Evolutionary conservation across 1,139 yeast species (phyloP).

Genomic region (Wickerhamiella infanticola): DNA sequence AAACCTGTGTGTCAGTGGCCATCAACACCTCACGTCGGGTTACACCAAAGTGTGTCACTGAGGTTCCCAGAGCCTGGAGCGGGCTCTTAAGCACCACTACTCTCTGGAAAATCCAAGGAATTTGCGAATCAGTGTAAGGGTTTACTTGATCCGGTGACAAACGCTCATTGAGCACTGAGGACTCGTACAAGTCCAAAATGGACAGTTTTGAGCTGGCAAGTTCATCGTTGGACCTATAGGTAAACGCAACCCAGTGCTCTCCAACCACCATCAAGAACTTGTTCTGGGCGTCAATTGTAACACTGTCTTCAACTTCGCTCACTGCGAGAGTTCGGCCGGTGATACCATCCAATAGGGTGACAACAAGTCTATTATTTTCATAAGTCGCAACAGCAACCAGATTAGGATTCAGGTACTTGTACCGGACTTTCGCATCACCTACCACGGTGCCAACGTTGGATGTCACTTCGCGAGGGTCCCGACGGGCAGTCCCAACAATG

Average conservation of each 20-base stretch:
- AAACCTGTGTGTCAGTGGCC: slow-evolving; percentile 46
- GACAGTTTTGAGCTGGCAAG: slow-evolving; percentile 42
- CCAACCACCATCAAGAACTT: slow-evolving; percentile 46
- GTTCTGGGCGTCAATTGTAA: slow-evolving; percentile 19
- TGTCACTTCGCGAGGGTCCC: slow-evolving; percentile 32
- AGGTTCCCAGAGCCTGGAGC: slow-evolving; percentile 31
- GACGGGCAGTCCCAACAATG: slow-evolving; percentile 27
- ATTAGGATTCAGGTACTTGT: slow-evolving; percentile 73
- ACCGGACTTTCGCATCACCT: slow-evolving; percentile 58
- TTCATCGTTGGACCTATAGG: slow-evolving; percentile 41
- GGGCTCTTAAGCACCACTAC: slow-evolving; percentile 33
- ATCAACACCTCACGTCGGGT: slow-evolving; percentile 54
- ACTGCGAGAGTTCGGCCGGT: slow-evolving; percentile 49
- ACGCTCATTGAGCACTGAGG: slow-evolving; percentile 34
- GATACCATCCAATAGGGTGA: slow-evolving; percentile 49
- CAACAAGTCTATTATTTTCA: slow-evolving; percentile 20
- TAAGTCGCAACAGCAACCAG: slow-evolving; percentile 40
- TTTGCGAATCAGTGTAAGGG: slow-evolving; percentile 27
- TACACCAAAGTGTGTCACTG: slow-evolving; percentile 59
- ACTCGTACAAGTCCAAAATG: slow-evolving; percentile 68
- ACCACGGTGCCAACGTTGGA: slow-evolving; percentile 59
- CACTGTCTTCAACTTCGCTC: slow-evolving; percentile 25
- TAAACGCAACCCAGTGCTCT: slow-evolving; percentile 71
- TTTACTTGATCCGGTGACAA: slow-evolving; percentile 18
- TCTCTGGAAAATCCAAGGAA: slow-evolving; percentile 35